A percentile compares a stretch with the other conserved stretches of the same genome.
Evolutionary conservation across 129 eudicot species (phyloP).

Genomic region (Kitagawia praeruptora): DNA sequence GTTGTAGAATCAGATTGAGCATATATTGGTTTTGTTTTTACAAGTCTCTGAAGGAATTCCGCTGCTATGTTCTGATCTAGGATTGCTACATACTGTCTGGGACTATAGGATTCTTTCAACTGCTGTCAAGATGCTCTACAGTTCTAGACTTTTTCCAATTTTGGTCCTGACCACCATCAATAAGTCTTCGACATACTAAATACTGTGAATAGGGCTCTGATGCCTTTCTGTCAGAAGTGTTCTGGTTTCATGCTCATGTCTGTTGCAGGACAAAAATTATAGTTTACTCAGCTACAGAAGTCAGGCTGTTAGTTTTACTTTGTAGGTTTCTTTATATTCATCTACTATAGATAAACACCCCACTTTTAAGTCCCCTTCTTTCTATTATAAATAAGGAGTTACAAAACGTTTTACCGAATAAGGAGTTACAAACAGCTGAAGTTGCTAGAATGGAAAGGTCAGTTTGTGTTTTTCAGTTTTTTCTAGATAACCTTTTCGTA

Average conservation of each 20-base stretch:
- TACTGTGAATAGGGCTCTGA: constrained; percentile 44
- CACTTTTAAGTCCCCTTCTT: constrained; percentile 18
- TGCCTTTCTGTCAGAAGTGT: constrained; percentile 41
- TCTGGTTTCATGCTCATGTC: constrained; percentile 30
- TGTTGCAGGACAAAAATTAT: constrained; percentile 27
- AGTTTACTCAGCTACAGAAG: constrained; percentile 42
- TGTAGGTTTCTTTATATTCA: constrained; percentile 28
- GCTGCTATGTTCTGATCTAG: constrained; percentile 21
- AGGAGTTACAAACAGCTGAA: constrained; percentile 41
- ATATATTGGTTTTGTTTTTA: constrained; percentile 22
- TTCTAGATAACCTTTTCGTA: neutral
- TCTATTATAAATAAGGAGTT: constrained; percentile 33
- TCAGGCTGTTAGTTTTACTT: constrained; percentile 36
- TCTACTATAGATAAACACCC: constrained; percentile 26
- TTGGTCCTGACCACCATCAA: constrained; percentile 19
- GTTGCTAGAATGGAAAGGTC: constrained; percentile 79
- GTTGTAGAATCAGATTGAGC: constrained; percentile 20
- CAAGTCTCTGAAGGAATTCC: constrained; percentile 18
- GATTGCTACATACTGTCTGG: constrained; percentile 16
- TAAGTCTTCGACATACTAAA: constrained; percentile 24
- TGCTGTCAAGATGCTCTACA: constrained; percentile 42
- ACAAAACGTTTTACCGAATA: constrained; percentile 27
- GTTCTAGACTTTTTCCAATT: constrained; percentile 25
- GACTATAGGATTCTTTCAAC: constrained; percentile 9
- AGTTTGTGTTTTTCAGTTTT: constrained; percentile 8